phyloP scores from a whole-genome alignment of 768 basidiomycete genomes.

The Cystofilobasidium bisporidii region DNA sequence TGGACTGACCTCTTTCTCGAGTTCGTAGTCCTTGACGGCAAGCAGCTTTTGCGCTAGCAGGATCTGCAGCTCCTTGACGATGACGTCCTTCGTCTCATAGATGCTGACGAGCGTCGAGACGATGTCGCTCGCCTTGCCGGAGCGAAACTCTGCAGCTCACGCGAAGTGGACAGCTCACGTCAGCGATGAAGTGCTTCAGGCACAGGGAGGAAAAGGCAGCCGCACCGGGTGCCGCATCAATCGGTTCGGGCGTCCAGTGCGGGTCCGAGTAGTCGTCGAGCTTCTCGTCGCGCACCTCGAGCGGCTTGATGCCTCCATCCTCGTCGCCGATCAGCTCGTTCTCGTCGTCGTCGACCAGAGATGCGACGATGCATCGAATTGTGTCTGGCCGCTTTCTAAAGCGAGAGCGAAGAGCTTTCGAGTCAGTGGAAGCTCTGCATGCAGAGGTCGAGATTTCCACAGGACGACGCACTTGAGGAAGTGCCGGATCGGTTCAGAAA shows the following conservation, averaged over 20 bases:
- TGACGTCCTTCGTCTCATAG: constrained; percentile 92
- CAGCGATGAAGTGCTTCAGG: too few relatives aligned
- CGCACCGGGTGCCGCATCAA: constrained; percentile 90
- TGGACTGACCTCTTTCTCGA: constrained; percentile 54
- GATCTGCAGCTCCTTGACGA: constrained; percentile 89
- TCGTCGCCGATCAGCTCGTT: constrained; percentile 76
- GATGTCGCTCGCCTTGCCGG: constrained; percentile 83
- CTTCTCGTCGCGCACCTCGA: constrained; percentile 56
- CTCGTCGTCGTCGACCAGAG: constrained; percentile 50
- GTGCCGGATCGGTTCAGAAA: constrained; percentile 80
- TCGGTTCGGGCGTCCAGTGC: constrained; percentile 90
- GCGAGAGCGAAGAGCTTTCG: too few relatives aligned
- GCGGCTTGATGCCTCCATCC: constrained; percentile 48
- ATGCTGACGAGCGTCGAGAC: constrained; percentile 95
- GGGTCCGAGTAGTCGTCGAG: constrained; percentile 81
- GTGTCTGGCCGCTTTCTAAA: constrained; percentile 76
- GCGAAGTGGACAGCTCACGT: constrained; percentile 25
- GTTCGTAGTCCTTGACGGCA: constrained; percentile 65
- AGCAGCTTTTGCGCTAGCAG: constrained; percentile 79
- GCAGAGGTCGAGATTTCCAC: too few relatives aligned
- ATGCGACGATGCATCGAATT: constrained; percentile 83
- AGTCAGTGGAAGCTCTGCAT: too few relatives aligned
- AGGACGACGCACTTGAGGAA: constrained; percentile 60
- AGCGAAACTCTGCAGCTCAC: constrained; percentile 74
- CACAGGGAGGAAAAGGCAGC: too few relatives aligned